A percentile compares a stretch with the other conserved stretches of the same genome.
These are phyloP conservation scores for Beauveria australis DNA, from an alignment of 2,329 filamentous ascomycete genomes.

Conservation along the genomic window DNA sequence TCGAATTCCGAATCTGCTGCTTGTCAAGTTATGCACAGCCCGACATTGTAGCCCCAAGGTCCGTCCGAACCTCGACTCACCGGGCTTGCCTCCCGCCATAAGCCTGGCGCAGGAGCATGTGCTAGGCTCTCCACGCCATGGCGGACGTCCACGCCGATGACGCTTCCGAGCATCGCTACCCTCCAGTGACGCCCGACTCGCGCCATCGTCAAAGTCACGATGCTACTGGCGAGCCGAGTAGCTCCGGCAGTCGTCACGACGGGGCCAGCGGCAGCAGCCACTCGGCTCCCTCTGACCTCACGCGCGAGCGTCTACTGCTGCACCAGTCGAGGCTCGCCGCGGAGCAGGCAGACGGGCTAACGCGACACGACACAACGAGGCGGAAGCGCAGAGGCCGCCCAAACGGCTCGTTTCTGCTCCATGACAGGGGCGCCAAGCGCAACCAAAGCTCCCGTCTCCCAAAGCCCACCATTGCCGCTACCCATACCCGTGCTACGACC, in stretches of 20 bases:
- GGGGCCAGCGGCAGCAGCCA: conserved; percentile 10
- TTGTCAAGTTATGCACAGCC: background rate
- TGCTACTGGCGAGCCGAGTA: conserved; percentile 35
- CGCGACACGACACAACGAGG: conserved; percentile 12
- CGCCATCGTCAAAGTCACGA: conserved; percentile 31
- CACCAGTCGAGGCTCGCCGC: background rate
- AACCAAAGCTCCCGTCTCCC: conserved; percentile 1
- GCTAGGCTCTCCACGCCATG: conserved; percentile 14
- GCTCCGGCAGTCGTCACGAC: conserved; percentile 22
- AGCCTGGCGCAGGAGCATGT: conserved; percentile 14
- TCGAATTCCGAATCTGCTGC: background rate
- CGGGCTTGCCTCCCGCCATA: background rate
- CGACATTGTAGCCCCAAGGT: background rate
- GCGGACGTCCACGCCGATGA: conserved; percentile 16
- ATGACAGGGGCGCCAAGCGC: background rate
- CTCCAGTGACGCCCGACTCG: conserved; percentile 3
- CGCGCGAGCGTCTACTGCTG: conserved; percentile 12
- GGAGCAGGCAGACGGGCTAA: conserved; percentile 12
- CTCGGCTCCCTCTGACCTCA: background rate
- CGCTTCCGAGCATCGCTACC: background rate
- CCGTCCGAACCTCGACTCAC: background rate
- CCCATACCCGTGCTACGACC: background rate
- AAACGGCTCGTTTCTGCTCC: conserved; percentile 12
- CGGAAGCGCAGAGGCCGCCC: conserved; percentile 16
- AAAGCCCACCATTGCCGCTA: background rate